A percentile compares a stretch with the other conserved stretches of the same genome.
Evolutionary conservation across 495 filamentous ascomycete species (phyloP).

Genomic region (Penicillium salamii): DNA sequence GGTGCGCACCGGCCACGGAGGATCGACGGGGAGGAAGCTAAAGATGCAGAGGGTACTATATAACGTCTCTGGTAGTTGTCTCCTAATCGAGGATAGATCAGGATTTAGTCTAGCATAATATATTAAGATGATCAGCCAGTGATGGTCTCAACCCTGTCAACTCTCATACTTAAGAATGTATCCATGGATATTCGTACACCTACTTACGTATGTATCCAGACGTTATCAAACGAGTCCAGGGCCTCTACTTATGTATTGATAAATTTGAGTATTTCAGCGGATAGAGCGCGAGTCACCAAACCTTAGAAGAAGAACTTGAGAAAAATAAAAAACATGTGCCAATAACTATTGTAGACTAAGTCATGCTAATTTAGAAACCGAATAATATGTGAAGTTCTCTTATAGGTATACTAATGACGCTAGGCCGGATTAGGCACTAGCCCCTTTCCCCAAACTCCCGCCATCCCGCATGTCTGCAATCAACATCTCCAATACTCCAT

Average conservation of each 20-base stretch:
- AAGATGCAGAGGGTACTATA: slow-evolving; percentile 1
- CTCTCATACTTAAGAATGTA: too few species aligned
- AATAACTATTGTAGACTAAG: too few species aligned
- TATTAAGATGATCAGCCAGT: too few species aligned
- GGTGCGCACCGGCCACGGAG: slow-evolving; percentile 12
- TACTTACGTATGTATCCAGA: too few species aligned
- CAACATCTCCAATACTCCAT: background rate
- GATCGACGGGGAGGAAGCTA: slow-evolving; percentile 5
- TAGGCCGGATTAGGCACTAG: slow-evolving; percentile 1
- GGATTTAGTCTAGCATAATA: too few species aligned
- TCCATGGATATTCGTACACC: too few species aligned
- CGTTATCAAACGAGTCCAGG: too few species aligned
- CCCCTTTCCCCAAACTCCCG: slow-evolving; percentile 3
- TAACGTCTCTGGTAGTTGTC: background rate
- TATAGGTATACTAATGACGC: background rate
- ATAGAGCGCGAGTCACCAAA: background rate
- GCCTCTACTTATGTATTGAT: too few species aligned
- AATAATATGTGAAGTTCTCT: background rate
- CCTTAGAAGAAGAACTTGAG: too few species aligned
- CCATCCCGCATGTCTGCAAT: background rate
- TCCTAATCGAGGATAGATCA: background rate
- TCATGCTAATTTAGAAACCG: background rate
- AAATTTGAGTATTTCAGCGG: slow-evolving; percentile 9
- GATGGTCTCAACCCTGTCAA: too few species aligned
- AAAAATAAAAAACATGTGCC: too few species aligned